Base-by-base conservation (phyloP, 2,329 filamentous ascomycete species). In the Arachnomyces sp. region DNA sequence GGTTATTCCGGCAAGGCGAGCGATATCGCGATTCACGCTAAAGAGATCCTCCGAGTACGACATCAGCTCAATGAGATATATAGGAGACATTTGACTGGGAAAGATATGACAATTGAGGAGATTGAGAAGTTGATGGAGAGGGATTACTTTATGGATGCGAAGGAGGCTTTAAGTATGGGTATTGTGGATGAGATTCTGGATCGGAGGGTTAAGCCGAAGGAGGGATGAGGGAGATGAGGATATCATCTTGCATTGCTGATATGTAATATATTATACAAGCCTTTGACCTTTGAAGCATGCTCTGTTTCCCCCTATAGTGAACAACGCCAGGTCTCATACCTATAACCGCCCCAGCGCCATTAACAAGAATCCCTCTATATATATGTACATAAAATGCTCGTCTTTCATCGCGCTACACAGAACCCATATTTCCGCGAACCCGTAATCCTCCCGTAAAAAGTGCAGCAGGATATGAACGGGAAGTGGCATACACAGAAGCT, bases 111-210 rank as follows among this genome's bases (percentile, higher is more conserved):
- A 28, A 56, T 94, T 28, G 81, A 88, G 36, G 84, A 93, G 56
- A 84, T 98, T 56, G 90, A 92, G 63, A 86, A 82, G 59, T 76
- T 95, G 61, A 96, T 98, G 90, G 92, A 98, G 70, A 73, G 92
- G 42, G 92, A 98, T 62, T 92, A 92, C 57, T 96, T 95, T 54
- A 76, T 98, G 74, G 83, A 82, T 40, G 88, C 89, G 0, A 70
- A 86, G 34, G 89, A 98, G 68, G 92, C 92, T 7, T 70, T 87
- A 54, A 86, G 93, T 5, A 76, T 93, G 63, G 92, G 92, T 0
- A 85, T 98, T 52, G 80, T 98, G 46, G 92, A 98, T 61, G 81
- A 90, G 66, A 89, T 98, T 45, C 58, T 98, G 52, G 73, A 66
- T 44, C 56, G 61, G 31, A 59, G 64, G 47, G 47, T 59, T 6